These are phyloP conservation scores for Phytopythium ostracodes DNA, from an alignment of 352 stramenopile genomes.

Conservation along the genomic window DNA sequence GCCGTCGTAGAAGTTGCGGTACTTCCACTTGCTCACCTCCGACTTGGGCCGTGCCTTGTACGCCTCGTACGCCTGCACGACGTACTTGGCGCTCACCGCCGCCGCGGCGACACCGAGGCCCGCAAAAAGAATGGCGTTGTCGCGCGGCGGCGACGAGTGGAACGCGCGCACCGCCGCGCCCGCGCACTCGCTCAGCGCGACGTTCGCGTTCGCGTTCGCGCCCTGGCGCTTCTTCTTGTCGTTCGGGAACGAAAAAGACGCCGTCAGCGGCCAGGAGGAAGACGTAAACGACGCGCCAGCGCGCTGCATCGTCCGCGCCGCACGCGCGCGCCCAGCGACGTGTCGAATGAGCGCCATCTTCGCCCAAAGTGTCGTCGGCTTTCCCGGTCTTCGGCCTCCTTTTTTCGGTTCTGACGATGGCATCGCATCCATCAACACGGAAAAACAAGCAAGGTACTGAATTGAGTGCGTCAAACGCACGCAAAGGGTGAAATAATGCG, in stretches of 20 bases:
- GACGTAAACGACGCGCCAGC: neutral
- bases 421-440: neutral
- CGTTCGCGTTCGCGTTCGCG: neutral
- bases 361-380: neutral
- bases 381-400: neutral
- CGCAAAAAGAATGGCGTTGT: slow-evolving; percentile 53
- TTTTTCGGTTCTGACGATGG: neutral
- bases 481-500: too few species aligned
- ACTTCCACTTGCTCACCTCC: slow-evolving; percentile 66
- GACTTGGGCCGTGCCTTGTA: slow-evolving; percentile 76
- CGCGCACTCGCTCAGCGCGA: slow-evolving; percentile 5
- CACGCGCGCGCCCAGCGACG: slow-evolving; percentile 14
- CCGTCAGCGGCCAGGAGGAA: neutral
- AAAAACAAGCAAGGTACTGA: too few species aligned
- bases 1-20: slow-evolving; percentile 93
- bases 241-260: neutral
- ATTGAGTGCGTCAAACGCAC: neutral
- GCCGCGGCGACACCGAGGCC: slow-evolving; percentile 67
- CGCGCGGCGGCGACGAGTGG: slow-evolving; percentile 62
- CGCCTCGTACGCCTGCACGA: slow-evolving; percentile 67
- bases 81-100: slow-evolving; percentile 75
- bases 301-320: neutral
- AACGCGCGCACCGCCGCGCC: slow-evolving; percentile 35
- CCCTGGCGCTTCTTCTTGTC: neutral
- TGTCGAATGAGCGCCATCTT: slow-evolving; percentile 27